A percentile compares a stretch with the other conserved stretches of the same genome.
Evolutionary conservation across 768 basidiomycete species (phyloP).

Genomic region (Kwoniella sp.): DNA sequence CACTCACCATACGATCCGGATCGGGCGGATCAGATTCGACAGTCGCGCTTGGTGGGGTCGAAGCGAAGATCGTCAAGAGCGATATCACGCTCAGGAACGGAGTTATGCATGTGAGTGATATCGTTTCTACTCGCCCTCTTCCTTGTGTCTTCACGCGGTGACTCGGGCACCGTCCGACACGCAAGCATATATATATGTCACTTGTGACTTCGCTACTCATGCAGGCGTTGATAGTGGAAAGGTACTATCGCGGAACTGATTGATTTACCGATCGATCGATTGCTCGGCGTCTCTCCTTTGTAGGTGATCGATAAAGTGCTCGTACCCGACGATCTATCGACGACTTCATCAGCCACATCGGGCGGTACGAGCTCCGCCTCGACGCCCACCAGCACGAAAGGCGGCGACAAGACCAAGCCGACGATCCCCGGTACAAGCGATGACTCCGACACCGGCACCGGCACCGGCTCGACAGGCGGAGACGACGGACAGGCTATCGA

Average conservation of each 20-base stretch:
- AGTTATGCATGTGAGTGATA: constrained; percentile 47
- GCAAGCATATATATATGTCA: too few relatives aligned
- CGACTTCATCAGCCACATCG: background rate
- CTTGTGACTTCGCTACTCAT: too few relatives aligned
- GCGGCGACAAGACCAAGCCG: background rate
- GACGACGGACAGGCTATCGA: background rate
- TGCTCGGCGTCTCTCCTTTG: background rate
- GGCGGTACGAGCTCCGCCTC: background rate
- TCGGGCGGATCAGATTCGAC: constrained; percentile 8
- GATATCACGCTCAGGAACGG: constrained; percentile 47
- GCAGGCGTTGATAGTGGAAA: too few relatives aligned
- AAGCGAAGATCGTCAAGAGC: constrained; percentile 36
- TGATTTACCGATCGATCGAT: too few relatives aligned
- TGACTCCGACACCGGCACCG: background rate
- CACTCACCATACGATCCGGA: constrained; percentile 18
- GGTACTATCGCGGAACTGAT: too few relatives aligned
- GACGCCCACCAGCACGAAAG: background rate
- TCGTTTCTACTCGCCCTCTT: background rate
- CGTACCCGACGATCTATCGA: background rate
- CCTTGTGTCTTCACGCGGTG: too few relatives aligned
- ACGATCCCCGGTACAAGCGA: background rate
- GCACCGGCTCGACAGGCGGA: background rate
- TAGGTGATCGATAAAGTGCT: constrained; percentile 2
- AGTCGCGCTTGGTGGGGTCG: constrained; percentile 17
- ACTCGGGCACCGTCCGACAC: too few relatives aligned